phyloP scores from a whole-genome alignment of 1,139 yeast species.

The Debaryomyces singareniensis region DNA sequence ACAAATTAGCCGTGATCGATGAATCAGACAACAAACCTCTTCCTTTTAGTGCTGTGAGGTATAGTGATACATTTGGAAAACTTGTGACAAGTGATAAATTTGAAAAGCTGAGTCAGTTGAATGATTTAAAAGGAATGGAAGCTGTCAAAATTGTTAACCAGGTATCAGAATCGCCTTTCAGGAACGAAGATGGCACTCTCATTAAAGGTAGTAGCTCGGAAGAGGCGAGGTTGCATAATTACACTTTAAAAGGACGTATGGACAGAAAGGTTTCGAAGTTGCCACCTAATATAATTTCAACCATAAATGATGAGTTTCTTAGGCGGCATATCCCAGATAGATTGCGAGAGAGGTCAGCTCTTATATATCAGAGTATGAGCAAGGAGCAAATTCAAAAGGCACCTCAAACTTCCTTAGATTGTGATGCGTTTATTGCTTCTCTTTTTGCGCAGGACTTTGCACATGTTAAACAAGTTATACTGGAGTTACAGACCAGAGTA shows the following conservation, averaged over 20 bases:
- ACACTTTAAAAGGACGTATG: conserved; percentile 42
- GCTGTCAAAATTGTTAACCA: conserved; percentile 13
- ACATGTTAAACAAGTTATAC: conserved; percentile 57
- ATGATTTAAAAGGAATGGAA: conserved; percentile 11
- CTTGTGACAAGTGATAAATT: conserved; percentile 36
- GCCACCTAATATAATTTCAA: conserved; percentile 47
- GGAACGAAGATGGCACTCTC: conserved; percentile 34
- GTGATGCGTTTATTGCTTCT: conserved; percentile 79
- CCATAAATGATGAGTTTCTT: conserved; percentile 55
- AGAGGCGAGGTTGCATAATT: conserved; percentile 49
- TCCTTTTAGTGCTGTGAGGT: conserved; percentile 25
- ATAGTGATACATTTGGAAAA: conserved; percentile 39
- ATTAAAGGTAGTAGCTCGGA: conserved; percentile 40
- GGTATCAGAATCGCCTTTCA: conserved; percentile 18
- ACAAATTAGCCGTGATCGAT: too few species aligned
- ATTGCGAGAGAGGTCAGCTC: conserved; percentile 50
- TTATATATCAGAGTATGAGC: conserved; percentile 41
- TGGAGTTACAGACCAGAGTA: conserved; percentile 57
- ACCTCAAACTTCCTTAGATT: conserved; percentile 51
- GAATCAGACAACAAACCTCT: conserved; percentile 8
- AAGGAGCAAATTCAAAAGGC: conserved; percentile 50
- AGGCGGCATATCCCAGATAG: conserved; percentile 48
- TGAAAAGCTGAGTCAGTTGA: conserved; percentile 14
- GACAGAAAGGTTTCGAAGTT: conserved; percentile 40
- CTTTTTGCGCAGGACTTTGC: conserved; percentile 84